Evolutionary conservation across 2,329 filamentous ascomycete genomes (phyloP), one percentile per base, ranked within the genome.

Genomic region (Ascochyta fabae): DNA sequence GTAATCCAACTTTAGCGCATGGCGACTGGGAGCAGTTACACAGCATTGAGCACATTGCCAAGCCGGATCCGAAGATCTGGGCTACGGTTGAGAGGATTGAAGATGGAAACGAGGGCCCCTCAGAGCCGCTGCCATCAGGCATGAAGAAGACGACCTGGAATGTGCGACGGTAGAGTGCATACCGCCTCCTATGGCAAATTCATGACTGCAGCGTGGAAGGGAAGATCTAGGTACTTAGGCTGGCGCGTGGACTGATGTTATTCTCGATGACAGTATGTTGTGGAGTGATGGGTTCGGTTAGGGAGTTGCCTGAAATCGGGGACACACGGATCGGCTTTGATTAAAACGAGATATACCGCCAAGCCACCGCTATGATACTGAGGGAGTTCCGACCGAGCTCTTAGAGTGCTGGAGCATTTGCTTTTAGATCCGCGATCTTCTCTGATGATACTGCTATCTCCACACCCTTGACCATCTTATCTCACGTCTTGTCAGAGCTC

Each of bases 81-180:
- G 53, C 60, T 3, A 57, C 60, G 3, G 44, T 65, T 3, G 60
- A 63, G 48, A 42, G 59, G n/a, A 27, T 63, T 10, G 52, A 60
- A 26, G 56, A 55, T 26, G 44, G 52, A 15, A 38, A 44, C 3
- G 52, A 38, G 3, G 45, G 29, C 16, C 54, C 56, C 10, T 56
- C 56, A 34, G 38, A 23, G 6, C 50, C 60, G 13, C 43, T 60
- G n/a, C 53, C 56, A 26, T 56, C 66, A 29, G 66, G 68, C 35
- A 61, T 69, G 61, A 68, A 59, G 61, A 73, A 69, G 56, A 71
- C 63, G n/a, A 58, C 64, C 2, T 72, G 68, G 69, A 64, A 71
- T 27, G 67, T 73, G 4, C 59, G 69, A 44, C 67, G 47, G 50
- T 68, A 62, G 53, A 59, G 39, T 22, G 26, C 3, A 29, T 27